Percentiles rank a stretch among this genome's conserved stretches.
Evolutionary conservation across 108 stramenopile species (phyloP).

Genomic region (Stephanodiscus minutulus): DNA sequence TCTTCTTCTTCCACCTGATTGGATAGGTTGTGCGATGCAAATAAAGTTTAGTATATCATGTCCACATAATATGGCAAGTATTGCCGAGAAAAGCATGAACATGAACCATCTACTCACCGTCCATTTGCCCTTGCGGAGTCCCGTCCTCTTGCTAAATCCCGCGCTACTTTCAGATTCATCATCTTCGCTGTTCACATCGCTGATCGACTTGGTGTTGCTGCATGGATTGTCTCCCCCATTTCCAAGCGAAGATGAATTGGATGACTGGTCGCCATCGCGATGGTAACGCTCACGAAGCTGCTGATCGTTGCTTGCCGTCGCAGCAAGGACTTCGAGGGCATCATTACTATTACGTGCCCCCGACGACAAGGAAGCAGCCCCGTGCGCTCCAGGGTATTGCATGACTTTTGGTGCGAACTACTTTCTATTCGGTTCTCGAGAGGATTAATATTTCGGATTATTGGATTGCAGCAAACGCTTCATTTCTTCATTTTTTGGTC

Average conservation of each 20-base stretch:
- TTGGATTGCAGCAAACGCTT: no score
- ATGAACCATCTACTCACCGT: conserved; percentile 55
- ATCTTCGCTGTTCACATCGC: conserved; percentile 16
- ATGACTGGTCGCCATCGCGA: conserved; percentile 6
- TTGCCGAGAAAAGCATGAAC: neutral
- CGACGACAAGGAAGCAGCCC: neutral
- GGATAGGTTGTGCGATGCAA: neutral
- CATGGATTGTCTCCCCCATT: neutral
- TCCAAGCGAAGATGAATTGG: neutral
- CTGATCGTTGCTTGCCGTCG: conserved; percentile 26
- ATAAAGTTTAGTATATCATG: neutral
- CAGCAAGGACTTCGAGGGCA: conserved; percentile 31
- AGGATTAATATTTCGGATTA: no score
- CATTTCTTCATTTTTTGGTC: no score
- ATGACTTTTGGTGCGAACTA: no score
- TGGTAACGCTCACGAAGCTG: conserved; percentile 10
- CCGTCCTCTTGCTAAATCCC: conserved; percentile 19
- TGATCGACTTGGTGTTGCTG: neutral
- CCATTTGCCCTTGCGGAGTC: conserved; percentile 83
- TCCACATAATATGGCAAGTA: neutral
- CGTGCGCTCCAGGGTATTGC: no score
- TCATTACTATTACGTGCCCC: neutral
- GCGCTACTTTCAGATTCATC: conserved; percentile 24
- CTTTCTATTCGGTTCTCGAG: no score
- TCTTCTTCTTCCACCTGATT: conserved; percentile 86